phyloP scores from a whole-genome alignment of 2,329 filamentous ascomycete genomes.

The Fusarium redolens region DNA sequence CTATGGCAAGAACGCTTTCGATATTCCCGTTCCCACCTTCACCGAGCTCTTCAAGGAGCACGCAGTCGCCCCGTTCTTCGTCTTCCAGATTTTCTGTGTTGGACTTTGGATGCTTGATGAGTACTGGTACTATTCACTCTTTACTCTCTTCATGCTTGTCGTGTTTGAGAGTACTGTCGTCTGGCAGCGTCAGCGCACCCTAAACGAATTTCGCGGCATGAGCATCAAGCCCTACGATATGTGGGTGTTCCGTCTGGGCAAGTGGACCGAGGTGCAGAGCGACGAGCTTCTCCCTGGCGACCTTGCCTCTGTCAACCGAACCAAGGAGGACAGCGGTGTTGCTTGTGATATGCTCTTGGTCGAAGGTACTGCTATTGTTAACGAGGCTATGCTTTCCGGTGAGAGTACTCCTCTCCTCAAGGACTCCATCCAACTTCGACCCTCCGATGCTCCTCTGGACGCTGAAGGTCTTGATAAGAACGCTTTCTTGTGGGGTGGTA shows the following conservation, averaged over 20 bases:
- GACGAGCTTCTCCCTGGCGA: constrained; percentile 95
- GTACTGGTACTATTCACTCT: constrained; percentile 99
- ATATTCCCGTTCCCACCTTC: constrained; percentile 97
- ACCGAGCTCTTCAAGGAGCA: constrained; percentile 97
- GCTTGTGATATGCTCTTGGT: constrained; percentile 97
- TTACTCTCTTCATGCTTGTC: constrained; percentile 98
- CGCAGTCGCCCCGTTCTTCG: constrained; percentile 98
- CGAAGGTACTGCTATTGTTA: constrained; percentile 96
- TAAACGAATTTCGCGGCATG: constrained; percentile 98
- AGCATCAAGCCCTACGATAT: constrained; percentile 98
- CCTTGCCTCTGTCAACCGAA: constrained; percentile 89
- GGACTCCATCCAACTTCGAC: constrained; percentile 92
- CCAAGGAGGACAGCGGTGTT: constrained; percentile 96
- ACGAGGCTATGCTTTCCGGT: constrained; percentile 98
- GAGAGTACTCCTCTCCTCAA: constrained; percentile 98
- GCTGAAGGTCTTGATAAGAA: constrained; percentile 96
- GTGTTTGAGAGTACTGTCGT: constrained; percentile 98
- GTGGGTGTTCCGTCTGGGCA: constrained; percentile 87
- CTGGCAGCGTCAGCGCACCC: constrained; percentile 96
- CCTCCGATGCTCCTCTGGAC: constrained; percentile 82
- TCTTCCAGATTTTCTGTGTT: constrained; percentile 99
- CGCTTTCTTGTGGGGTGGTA: constrained; percentile 94
- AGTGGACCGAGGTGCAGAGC: constrained; percentile 89
- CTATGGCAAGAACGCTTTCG: constrained; percentile 96
- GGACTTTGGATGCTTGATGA: constrained; percentile 98